Evolutionary conservation across 2,329 filamentous ascomycete species (phyloP).

Genomic region (Fusarium dlaminii): DNA sequence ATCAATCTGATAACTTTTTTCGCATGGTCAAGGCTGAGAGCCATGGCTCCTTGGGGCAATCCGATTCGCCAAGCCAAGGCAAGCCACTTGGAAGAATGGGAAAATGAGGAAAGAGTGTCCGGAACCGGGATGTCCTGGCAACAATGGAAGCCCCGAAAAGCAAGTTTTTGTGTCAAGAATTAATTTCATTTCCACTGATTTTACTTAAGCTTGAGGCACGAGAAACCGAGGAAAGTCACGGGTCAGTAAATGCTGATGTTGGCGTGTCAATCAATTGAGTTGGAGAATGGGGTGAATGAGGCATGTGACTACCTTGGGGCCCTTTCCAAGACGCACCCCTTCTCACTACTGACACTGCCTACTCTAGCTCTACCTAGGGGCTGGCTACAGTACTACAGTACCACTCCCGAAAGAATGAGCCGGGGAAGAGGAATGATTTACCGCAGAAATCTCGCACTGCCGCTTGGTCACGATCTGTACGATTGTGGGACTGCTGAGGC

Average conservation of each 20-base stretch:
- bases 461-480: not conserved
- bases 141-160: not conserved
- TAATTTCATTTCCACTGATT: not conserved
- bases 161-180: not conserved
- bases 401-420: not conserved
- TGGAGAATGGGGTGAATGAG: not conserved
- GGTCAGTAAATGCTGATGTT: not conserved
- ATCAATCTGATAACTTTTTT: constrained; percentile 33
- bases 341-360: not conserved
- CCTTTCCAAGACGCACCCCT: constrained; percentile 22
- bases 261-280: not conserved
- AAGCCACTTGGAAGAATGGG: not conserved
- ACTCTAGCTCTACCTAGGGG: too few species aligned
- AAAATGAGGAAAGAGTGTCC: constrained; percentile 9
- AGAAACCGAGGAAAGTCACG: not conserved
- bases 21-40: constrained; percentile 5
- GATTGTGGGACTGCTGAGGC: not conserved
- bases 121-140: not conserved
- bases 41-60: constrained; percentile 12
- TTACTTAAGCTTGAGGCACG: not conserved
- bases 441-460: not conserved
- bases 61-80: constrained; percentile 28
- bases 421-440: not conserved
- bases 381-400: not conserved
- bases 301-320: constrained; percentile 31